These are phyloP conservation scores for Lepidium africanum DNA, from an alignment of 345 rosid species.

Conservation along the genomic window DNA sequence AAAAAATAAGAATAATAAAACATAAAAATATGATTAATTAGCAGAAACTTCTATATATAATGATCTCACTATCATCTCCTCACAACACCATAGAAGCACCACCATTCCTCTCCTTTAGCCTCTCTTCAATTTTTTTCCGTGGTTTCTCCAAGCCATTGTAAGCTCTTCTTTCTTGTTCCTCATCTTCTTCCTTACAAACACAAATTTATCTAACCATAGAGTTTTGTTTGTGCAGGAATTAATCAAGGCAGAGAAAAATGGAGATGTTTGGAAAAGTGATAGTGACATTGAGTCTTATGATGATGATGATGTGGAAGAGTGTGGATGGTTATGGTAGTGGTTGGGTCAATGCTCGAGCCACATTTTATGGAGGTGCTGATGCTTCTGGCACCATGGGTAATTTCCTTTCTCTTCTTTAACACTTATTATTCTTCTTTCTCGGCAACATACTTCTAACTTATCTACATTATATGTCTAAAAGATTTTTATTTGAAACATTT, in stretches of 20 bases:
- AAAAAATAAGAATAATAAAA: neutral
- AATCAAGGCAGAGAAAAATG: slow-evolving; percentile 10
- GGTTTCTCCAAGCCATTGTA: slow-evolving; percentile 12
- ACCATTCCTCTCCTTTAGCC: neutral
- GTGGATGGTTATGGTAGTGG: slow-evolving; percentile 30
- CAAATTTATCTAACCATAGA: neutral
- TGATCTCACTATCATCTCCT: neutral
- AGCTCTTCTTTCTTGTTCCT: neutral
- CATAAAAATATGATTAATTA: neutral
- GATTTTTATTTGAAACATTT: no score
- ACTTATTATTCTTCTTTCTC: neutral
- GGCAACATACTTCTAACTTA: neutral
- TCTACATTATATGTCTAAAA: neutral
- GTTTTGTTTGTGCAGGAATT: neutral
- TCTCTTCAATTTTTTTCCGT: neutral
- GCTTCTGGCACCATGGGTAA: slow-evolving; percentile 89
- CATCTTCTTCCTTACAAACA: neutral
- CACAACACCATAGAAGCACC: neutral
- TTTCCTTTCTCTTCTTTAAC: neutral
- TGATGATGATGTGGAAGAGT: slow-evolving; percentile 26
- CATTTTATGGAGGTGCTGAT: slow-evolving; percentile 76
- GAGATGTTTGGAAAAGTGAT: slow-evolving; percentile 13
- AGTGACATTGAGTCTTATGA: slow-evolving; percentile 6
- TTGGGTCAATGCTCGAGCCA: slow-evolving; percentile 72
- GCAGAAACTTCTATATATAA: slow-evolving; percentile 14